phyloP scores from a whole-genome alignment of 2,329 filamentous ascomycete species.

The Hymenoscyphus infarciens region DNA sequence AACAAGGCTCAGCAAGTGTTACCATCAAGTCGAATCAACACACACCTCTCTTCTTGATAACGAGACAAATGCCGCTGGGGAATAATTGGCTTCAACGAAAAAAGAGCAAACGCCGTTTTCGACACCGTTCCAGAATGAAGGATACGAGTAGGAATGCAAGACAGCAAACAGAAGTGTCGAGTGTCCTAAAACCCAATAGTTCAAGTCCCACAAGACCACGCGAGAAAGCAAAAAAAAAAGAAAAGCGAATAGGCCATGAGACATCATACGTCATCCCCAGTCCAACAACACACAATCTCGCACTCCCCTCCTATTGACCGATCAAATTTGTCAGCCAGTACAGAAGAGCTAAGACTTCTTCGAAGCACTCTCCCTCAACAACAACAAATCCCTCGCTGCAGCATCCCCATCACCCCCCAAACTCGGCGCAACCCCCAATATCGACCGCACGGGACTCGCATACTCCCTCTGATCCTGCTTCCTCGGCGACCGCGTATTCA shows the following conservation, averaged over 20 bases:
- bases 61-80: neutral
- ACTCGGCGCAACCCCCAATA: neutral
- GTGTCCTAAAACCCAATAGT: too few relatives aligned
- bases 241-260: neutral
- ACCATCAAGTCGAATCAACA: too few relatives aligned
- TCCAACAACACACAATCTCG: neutral
- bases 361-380: conserved; percentile 6
- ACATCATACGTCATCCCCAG: neutral
- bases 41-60: neutral
- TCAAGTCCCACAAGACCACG: too few relatives aligned
- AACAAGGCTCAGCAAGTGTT: neutral
- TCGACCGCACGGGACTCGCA: neutral
- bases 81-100: neutral
- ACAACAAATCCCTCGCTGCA: conserved; percentile 50
- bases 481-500: neutral
- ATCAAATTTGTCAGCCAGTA: neutral
- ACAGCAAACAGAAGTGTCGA: too few relatives aligned
- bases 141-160: too few relatives aligned
- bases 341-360: neutral
- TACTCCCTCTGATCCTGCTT: neutral
- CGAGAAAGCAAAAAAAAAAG: neutral
- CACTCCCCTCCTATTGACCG: neutral
- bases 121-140: too few relatives aligned
- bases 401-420: conserved; percentile 23
- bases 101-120: neutral